Evolutionary conservation across 163 green algal species (phyloP).

Genomic region (Volvox carteri): DNA sequence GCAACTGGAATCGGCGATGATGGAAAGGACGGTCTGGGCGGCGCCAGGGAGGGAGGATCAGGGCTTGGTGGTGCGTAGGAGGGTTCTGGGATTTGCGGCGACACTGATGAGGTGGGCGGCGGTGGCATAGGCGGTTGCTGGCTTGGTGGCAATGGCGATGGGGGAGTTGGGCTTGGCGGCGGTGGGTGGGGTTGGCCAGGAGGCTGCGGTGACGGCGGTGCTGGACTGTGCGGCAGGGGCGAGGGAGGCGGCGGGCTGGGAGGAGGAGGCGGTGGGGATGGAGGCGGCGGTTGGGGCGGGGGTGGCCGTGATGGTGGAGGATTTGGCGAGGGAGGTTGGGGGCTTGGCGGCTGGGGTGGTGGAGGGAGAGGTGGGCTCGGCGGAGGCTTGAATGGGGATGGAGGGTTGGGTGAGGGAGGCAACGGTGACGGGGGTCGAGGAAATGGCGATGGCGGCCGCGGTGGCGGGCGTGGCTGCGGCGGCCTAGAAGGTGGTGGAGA

Average conservation of each 20-base stretch:
- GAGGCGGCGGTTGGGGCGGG: not conserved
- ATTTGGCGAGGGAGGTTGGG: not conserved
- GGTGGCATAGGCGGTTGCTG: not conserved
- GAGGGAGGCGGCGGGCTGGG: not conserved
- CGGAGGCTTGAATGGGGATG: not conserved
- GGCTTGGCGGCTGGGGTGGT: not conserved
- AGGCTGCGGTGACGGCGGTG: not conserved
- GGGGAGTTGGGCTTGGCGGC: not conserved
- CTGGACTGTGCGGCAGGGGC: not conserved
- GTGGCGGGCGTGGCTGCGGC: not conserved
- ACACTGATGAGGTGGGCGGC: not conserved
- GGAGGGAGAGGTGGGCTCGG: not conserved
- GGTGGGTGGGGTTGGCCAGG: not conserved
- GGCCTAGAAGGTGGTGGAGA: not conserved
- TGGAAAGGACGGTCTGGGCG: not conserved
- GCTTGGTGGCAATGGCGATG: not conserved
- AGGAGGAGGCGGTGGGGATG: not conserved
- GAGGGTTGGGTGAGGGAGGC: not conserved
- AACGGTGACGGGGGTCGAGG: not conserved
- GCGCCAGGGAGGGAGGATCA: not conserved
- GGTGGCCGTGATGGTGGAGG: not conserved
- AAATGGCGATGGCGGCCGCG: not conserved
- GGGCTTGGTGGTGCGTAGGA: slow-evolving; percentile 11
- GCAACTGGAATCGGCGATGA: not conserved
- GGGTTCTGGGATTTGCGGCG: not conserved